Evolutionary conservation across 2,329 filamentous ascomycete species (phyloP).

Genomic region (Penicillium expansum): DNA sequence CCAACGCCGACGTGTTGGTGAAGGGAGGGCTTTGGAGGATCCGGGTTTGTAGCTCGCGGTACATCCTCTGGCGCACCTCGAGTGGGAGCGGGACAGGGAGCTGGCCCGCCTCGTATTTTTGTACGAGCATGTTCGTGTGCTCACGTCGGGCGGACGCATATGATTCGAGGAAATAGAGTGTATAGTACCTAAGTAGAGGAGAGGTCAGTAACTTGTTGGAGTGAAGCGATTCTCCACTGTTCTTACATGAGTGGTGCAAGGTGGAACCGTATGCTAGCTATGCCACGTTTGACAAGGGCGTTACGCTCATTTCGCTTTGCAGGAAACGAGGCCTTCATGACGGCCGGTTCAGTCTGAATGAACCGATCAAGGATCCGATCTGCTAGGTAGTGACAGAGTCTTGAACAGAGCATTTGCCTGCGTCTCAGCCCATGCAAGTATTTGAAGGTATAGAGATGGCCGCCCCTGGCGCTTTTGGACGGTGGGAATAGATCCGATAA

Average conservation of each 20-base stretch:
- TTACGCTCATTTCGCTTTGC: constrained; percentile 34
- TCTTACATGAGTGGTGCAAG: constrained; percentile 43
- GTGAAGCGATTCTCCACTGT: neutral
- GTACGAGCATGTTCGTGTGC: constrained; percentile 37
- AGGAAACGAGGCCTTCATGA: constrained; percentile 34
- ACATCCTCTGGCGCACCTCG: constrained; percentile 35
- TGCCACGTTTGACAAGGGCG: constrained; percentile 34
- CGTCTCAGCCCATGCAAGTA: constrained; percentile 40
- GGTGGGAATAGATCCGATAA: constrained; percentile 46
- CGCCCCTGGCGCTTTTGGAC: constrained; percentile 34
- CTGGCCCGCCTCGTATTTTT: constrained; percentile 39
- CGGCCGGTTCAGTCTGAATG: constrained; percentile 30
- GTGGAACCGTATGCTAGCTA: constrained; percentile 38
- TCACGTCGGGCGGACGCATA: constrained; percentile 40
- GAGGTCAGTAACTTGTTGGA: neutral
- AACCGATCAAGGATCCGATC: constrained; percentile 44
- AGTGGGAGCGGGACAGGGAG: constrained; percentile 39
- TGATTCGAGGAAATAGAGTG: constrained; percentile 42
- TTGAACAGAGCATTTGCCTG: constrained; percentile 40
- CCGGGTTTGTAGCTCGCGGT: constrained; percentile 36
- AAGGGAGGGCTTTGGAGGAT: constrained; percentile 43
- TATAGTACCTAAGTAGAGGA: constrained; percentile 36
- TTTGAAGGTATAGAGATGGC: constrained; percentile 42
- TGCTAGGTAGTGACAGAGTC: constrained; percentile 41
- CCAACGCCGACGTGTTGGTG: constrained; percentile 38